Conservation (phyloP, 2,329 filamentous ascomycete species). For the Westerdykella aurantiaca region DNA sequence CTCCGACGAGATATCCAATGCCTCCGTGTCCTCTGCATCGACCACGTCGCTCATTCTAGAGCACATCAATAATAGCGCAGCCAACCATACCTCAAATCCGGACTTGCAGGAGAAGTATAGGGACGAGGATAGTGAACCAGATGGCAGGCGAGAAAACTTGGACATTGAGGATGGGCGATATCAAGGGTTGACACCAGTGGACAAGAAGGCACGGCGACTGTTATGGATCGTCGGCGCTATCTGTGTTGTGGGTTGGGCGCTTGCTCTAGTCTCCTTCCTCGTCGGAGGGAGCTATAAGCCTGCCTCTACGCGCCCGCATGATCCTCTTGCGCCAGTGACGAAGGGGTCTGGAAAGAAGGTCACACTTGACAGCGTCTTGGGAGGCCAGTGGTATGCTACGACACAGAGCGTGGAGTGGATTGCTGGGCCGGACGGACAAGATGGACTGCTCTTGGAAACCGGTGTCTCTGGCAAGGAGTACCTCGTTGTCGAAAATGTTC, state of each 20-base stretch:
- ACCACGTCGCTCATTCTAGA: slow-evolving; percentile 80
- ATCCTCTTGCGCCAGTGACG: slow-evolving; percentile 58
- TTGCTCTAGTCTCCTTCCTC: slow-evolving; percentile 63
- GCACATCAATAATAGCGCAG: slow-evolving; percentile 57
- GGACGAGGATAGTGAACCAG: slow-evolving; percentile 35
- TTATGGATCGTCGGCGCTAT: slow-evolving; percentile 57
- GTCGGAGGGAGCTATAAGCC: slow-evolving; percentile 60
- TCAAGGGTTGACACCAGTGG: slow-evolving; percentile 50
- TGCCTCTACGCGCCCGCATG: slow-evolving; percentile 58
- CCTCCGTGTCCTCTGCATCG: slow-evolving; percentile 69
- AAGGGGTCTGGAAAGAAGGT: slow-evolving; percentile 65
- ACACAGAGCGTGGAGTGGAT: slow-evolving; percentile 71
- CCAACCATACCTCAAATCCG: slow-evolving; percentile 24
- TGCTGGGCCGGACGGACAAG: slow-evolving; percentile 65
- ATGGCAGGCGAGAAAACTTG: slow-evolving; percentile 42
- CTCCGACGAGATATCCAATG: slow-evolving; percentile 36
- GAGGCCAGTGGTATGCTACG: slow-evolving; percentile 59
- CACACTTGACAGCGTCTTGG: slow-evolving; percentile 64
- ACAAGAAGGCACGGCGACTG: slow-evolving; percentile 58
- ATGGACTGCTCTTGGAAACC: slow-evolving; percentile 77
- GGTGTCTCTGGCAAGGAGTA: slow-evolving; percentile 59
- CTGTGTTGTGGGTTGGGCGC: slow-evolving; percentile 62
- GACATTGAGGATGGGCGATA: slow-evolving; percentile 49
- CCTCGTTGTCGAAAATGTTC: slow-evolving; percentile 81
- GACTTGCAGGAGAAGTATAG: slow-evolving; percentile 33